Evolutionary conservation across 495 filamentous ascomycete genomes (phyloP), one percentile per base, ranked within the genome.

Genomic region (Penicillium simplicissimum): DNA sequence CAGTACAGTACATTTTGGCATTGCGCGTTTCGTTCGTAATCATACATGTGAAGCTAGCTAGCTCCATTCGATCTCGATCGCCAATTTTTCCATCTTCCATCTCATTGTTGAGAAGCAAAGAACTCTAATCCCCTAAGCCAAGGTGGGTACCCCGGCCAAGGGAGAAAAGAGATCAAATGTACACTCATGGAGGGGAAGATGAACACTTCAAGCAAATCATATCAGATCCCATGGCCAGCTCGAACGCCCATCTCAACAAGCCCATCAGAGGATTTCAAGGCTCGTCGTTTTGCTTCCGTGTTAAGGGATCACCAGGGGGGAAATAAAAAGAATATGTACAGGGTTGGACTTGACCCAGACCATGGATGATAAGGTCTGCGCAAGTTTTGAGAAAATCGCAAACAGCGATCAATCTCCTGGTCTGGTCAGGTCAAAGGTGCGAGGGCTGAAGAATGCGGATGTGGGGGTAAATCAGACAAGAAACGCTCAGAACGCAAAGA

Each of bases 11-110:
- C 52, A 67, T 57, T 68, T 71, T 61, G 62, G 59, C 74, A 71
- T 75, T 73, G 70, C 73, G 67, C 75, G 66, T 79, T 74, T 71
- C 68, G 72, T 72, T 79, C 76, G 67, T 79, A 76, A 78, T 79
- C 75, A 73, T 79, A 79, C 76, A 79, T 43, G 45, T 67, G 63
- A 69, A 71, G 66, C 69, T 53, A 8, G 37, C 49, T 62, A 61
- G 70, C 59, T 61, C 59, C 64, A 37, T 31, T 67, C 62, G 42
- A 55, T 66, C 60, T 67, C 61, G 35, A 56, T 67, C 61, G 38
- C 59, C 61, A 31, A 43, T 47, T 59, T 53, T 64, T 57, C 40
- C 61, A 60, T 48, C 57, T 31, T 58, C 51, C 52, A 61, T 23
- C 19, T 58, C 43, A 38, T 59, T 47, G 52, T 59, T 56, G 52